These are phyloP conservation scores for Globisporangium viniferum DNA, from an alignment of 352 stramenopile species.

Conservation along the genomic window DNA sequence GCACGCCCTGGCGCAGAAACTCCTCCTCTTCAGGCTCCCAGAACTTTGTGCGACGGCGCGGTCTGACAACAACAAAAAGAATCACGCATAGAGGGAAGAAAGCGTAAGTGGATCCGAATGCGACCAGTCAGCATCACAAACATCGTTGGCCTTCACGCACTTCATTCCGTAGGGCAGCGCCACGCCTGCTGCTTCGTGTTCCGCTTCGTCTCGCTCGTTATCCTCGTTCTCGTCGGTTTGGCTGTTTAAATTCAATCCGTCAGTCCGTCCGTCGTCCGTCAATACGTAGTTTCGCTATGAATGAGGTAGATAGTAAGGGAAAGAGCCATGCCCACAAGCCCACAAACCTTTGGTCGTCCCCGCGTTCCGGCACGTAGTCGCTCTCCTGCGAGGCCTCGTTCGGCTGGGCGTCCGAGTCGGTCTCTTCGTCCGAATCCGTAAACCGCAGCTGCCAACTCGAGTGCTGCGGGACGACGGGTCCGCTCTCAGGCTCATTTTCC, in stretches of 20 bases:
- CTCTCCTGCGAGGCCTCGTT: constrained; percentile 6
- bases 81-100: not conserved
- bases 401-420: not conserved
- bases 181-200: not conserved
- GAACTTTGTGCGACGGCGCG: constrained; percentile 24
- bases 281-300: not conserved
- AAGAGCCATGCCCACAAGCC: not conserved
- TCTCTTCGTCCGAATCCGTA: not conserved
- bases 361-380: constrained; percentile 1
- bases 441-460: constrained; percentile 36
- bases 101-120: not conserved
- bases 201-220: not conserved
- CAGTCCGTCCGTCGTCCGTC: not conserved
- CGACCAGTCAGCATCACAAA: not conserved
- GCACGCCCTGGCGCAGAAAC: constrained; percentile 38
- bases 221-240: not conserved
- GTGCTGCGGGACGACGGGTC: not conserved
- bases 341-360: not conserved
- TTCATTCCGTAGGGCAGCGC: not conserved
- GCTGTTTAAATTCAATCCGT: not conserved
- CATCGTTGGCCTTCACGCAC: not conserved
- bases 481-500: constrained; percentile 6
- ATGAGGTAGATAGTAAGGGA: not conserved
- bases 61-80: constrained; percentile 7
- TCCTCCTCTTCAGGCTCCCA: constrained; percentile 50